Percentiles rank a stretch among this genome's conserved stretches.
Conservation (phyloP, 2,329 filamentous ascomycete genomes). For the Furcasterigmium furcatum region DNA sequence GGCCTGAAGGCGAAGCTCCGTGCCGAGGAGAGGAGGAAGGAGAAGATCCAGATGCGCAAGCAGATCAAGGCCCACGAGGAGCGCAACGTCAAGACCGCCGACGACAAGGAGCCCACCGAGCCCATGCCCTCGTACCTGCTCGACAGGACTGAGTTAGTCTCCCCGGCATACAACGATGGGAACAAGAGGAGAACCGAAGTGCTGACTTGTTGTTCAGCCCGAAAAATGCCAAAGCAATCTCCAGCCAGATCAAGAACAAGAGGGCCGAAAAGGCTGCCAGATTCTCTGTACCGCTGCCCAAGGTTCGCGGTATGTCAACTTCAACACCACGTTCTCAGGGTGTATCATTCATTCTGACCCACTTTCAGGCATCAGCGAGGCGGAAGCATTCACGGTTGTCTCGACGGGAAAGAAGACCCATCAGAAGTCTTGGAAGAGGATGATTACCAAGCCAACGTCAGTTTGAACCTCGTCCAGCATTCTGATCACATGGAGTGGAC, state of each 20-base stretch:
- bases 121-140: slow-evolving; percentile 91
- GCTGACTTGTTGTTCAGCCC: too few relatives aligned
- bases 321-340: background rate
- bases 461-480: slow-evolving; percentile 27
- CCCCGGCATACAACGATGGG: slow-evolving; percentile 1
- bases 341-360: background rate
- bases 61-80: slow-evolving; percentile 93
- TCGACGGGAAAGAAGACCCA: slow-evolving; percentile 93
- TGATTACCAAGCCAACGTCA: slow-evolving; percentile 47
- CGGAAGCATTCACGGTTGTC: slow-evolving; percentile 97
- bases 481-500: slow-evolving; percentile 26
- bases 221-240: slow-evolving; percentile 45
- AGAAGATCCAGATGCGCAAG: slow-evolving; percentile 99
- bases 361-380: slow-evolving; percentile 68
- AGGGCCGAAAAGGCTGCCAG: slow-evolving; percentile 85
- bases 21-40: slow-evolving; percentile 88
- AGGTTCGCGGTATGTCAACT: slow-evolving; percentile 62
- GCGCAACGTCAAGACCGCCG: slow-evolving; percentile 87
- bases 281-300: slow-evolving; percentile 88
- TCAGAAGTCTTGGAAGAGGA: slow-evolving; percentile 77
- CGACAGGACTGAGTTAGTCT: slow-evolving; percentile 61
- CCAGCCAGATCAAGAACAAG: slow-evolving; percentile 92
- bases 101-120: slow-evolving; percentile 73
- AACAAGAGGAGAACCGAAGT: background rate
- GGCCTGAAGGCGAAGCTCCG: slow-evolving; percentile 91